A percentile compares a stretch with the other conserved stretches of the same genome.
Conservation (phyloP, 169 alveolate species). For the Ichthyophthirius multifiliis region DNA sequence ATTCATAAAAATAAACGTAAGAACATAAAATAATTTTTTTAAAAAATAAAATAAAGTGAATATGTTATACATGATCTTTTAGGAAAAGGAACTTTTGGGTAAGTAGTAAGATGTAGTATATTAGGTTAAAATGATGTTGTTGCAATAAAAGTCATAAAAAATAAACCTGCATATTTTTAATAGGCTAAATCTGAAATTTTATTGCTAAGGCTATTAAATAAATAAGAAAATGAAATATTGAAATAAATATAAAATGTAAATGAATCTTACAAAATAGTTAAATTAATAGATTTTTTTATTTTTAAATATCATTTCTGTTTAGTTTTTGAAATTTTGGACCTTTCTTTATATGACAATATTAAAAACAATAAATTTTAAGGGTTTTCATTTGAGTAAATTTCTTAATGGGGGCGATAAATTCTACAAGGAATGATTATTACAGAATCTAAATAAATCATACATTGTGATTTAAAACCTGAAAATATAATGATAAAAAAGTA, state of each 20-base stretch:
- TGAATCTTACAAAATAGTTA: slow-evolving; percentile 52
- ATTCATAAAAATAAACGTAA: too few species aligned
- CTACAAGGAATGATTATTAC: slow-evolving; percentile 56
- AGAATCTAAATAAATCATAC: slow-evolving; percentile 61
- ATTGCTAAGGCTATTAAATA: slow-evolving; percentile 55
- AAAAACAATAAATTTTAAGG: slow-evolving; percentile 55
- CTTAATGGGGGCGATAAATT: slow-evolving; percentile 61
- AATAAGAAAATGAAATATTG: slow-evolving; percentile 46
- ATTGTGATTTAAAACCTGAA: slow-evolving; percentile 87
- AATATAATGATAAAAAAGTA: slow-evolving; percentile 64
- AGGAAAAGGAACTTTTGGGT: slow-evolving; percentile 87
- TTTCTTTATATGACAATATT: slow-evolving; percentile 68
- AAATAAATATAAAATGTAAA: not conserved
- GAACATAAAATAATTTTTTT: too few species aligned
- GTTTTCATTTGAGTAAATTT: slow-evolving; percentile 49
- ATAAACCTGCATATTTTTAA: slow-evolving; percentile 60
- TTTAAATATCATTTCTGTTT: slow-evolving; percentile 82
- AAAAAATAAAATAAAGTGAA: too few species aligned
- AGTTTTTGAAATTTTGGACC: slow-evolving; percentile 72
- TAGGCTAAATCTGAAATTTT: slow-evolving; percentile 75
- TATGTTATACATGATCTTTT: too few species aligned
- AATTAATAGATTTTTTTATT: slow-evolving; percentile 62
- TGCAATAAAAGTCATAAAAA: slow-evolving; percentile 77
- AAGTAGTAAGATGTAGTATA: slow-evolving; percentile 72
- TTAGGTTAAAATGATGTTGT: slow-evolving; percentile 71